phyloP scores from a whole-genome alignment of 2,329 filamentous ascomycete species.

The Claviceps sp. region DNA sequence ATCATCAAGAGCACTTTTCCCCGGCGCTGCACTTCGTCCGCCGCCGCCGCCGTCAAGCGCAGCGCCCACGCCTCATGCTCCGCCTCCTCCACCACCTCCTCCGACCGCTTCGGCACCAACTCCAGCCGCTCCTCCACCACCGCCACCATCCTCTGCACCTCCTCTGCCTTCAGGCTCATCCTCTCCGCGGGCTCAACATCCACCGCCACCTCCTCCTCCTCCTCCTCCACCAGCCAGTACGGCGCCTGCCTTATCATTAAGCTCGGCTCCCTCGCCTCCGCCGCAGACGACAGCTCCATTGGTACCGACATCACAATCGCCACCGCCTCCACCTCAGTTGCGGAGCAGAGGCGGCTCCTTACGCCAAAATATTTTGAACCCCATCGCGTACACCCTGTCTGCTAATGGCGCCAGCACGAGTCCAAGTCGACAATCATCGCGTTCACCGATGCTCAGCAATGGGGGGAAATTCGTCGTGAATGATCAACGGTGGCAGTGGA shows the following conservation, averaged over 20 bases:
- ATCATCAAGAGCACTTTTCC: constrained; percentile 23
- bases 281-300: constrained; percentile 13
- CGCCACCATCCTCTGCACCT: constrained; percentile 11
- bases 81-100: constrained; percentile 22
- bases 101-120: constrained; percentile 25
- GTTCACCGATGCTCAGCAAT: constrained; percentile 16
- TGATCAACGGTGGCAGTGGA: constrained; percentile 77
- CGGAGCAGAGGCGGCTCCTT: constrained; percentile 33
- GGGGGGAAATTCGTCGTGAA: constrained; percentile 44
- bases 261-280: constrained; percentile 17
- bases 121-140: constrained; percentile 31
- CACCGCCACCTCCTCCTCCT: constrained; percentile 16
- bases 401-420: constrained; percentile 45
- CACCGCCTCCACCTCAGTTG: constrained; percentile 23
- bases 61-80: constrained; percentile 28
- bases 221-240: constrained; percentile 23
- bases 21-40: constrained; percentile 21
- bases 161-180: constrained; percentile 16
- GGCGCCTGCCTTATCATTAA: constrained; percentile 21
- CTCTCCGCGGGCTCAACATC: constrained; percentile 22
- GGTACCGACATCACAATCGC: constrained; percentile 24
- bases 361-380: constrained; percentile 53
- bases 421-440: constrained; percentile 21
- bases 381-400: constrained; percentile 61
- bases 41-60: constrained; percentile 21